Conservation (phyloP, 495 filamentous ascomycete species). For the Lasiosphaeria hispida region DNA sequence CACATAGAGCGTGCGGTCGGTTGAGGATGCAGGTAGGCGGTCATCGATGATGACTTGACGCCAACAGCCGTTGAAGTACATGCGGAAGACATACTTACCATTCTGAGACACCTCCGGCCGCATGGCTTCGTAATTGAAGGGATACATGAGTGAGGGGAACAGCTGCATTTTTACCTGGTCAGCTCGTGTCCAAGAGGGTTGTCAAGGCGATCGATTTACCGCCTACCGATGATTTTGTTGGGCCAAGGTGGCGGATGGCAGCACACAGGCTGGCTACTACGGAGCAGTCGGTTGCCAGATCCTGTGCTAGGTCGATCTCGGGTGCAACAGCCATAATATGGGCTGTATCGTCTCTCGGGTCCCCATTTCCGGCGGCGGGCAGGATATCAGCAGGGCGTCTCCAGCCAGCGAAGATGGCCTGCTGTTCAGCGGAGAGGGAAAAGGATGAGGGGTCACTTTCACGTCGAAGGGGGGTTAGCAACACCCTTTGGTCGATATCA, state of each 20-base stretch:
- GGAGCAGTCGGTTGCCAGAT: constrained; percentile 91
- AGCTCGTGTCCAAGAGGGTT: neutral
- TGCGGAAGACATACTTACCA: constrained; percentile 86
- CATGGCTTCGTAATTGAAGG: constrained; percentile 57
- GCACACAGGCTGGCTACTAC: constrained; percentile 95
- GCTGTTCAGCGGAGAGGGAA: constrained; percentile 69
- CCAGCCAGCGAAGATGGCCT: constrained; percentile 75
- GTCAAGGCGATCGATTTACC: too few relatives aligned
- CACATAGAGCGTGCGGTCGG: constrained; percentile 76
- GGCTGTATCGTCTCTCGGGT: constrained; percentile 17
- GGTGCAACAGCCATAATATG: constrained; percentile 54
- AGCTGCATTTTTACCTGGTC: constrained; percentile 45
- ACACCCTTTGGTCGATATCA: neutral
- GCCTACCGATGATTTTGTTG: constrained; percentile 36
- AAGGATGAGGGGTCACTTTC: constrained; percentile 64
- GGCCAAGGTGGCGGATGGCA: constrained; percentile 48
- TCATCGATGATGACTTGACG: constrained; percentile 89
- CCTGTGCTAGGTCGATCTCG: constrained; percentile 82
- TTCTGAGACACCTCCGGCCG: constrained; percentile 62
- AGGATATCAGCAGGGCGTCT: constrained; percentile 64
- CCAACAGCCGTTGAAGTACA: constrained; percentile 93
- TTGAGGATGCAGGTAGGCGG: constrained; percentile 73
- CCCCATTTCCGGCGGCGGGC: neutral
- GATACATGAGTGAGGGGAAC: constrained; percentile 68
- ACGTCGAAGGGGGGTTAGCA: constrained; percentile 8